Evolutionary conservation across 2,329 filamentous ascomycete genomes (phyloP).

Genomic region (Furcasterigmium furcatum): DNA sequence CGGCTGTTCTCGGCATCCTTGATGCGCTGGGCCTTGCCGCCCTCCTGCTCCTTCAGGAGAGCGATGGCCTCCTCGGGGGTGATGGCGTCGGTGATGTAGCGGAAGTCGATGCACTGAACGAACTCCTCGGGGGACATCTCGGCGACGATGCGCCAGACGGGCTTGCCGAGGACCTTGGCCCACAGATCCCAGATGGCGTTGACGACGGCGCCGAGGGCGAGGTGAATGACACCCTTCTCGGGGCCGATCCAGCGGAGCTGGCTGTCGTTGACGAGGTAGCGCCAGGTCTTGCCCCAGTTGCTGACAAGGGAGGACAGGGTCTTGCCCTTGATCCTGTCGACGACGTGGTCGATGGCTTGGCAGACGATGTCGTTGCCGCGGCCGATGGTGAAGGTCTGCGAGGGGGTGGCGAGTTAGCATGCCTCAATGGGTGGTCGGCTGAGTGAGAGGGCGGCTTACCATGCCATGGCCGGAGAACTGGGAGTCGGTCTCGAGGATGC

Average conservation of each 20-base stretch:
- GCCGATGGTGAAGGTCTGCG: conserved; percentile 74
- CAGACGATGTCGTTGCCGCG: conserved; percentile 93
- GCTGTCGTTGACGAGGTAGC: conserved; percentile 85
- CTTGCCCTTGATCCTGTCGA: conserved; percentile 70
- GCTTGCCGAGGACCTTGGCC: conserved; percentile 82
- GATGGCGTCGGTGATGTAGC: conserved; percentile 91
- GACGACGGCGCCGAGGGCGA: conserved; percentile 83
- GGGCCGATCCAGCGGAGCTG: conserved; percentile 93
- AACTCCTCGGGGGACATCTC: conserved; percentile 89
- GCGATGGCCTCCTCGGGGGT: conserved; percentile 78
- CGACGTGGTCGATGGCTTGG: conserved; percentile 75
- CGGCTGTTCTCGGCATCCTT: conserved; percentile 68
- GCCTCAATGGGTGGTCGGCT: background rate
- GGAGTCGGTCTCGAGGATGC: conserved; percentile 80
- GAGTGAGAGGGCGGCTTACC: conserved; percentile 39
- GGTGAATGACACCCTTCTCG: conserved; percentile 91
- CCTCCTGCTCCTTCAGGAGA: conserved; percentile 63
- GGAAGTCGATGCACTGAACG: conserved; percentile 86
- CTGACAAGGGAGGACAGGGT: conserved; percentile 73
- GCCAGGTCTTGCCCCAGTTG: conserved; percentile 87
- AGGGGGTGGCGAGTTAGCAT: background rate
- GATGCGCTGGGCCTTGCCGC: conserved; percentile 67
- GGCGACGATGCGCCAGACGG: conserved; percentile 84
- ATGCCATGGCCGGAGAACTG: conserved; percentile 72
- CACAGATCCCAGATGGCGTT: conserved; percentile 96